Conservation (phyloP, 208 protist species). For the Tetramitus jugosus region DNA sequence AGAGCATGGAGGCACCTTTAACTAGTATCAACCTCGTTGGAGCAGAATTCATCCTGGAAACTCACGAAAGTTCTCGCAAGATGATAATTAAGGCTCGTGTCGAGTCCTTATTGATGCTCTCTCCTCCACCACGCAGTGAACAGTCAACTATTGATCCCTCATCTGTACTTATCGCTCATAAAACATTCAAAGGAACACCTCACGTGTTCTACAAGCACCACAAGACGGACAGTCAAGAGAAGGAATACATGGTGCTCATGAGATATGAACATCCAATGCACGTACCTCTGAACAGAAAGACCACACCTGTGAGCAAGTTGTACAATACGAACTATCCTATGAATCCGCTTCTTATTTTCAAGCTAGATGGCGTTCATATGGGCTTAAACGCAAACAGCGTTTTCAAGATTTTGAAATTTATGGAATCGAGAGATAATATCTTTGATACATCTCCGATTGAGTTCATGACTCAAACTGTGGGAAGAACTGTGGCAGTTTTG, state of each 20-base stretch:
- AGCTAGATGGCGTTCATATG: neutral
- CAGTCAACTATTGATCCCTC: neutral
- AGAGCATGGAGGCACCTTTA: too few relatives aligned
- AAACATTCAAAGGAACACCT: neutral
- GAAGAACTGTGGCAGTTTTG: neutral
- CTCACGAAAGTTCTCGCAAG: neutral
- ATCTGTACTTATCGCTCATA: neutral
- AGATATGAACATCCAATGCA: constrained; percentile 19
- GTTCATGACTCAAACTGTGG: constrained; percentile 13
- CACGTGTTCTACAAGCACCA: neutral
- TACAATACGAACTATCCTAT: neutral
- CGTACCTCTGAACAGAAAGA: neutral
- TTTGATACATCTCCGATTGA: constrained; percentile 11
- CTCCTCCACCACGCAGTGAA: neutral
- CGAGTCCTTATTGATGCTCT: neutral
- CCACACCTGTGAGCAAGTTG: too few relatives aligned
- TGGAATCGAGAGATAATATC: constrained; percentile 17
- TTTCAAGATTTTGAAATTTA: neutral
- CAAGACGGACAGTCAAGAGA: neutral
- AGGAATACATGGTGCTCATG: neutral
- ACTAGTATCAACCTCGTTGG: too few relatives aligned
- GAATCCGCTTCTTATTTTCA: neutral
- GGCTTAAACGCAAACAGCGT: constrained; percentile 1
- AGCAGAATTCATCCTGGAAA: neutral
- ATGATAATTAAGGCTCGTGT: neutral